Evolutionary conservation across 345 rosid genomes (phyloP), one percentile per base, ranked within the genome.

Genomic region (Punica granatum): DNA sequence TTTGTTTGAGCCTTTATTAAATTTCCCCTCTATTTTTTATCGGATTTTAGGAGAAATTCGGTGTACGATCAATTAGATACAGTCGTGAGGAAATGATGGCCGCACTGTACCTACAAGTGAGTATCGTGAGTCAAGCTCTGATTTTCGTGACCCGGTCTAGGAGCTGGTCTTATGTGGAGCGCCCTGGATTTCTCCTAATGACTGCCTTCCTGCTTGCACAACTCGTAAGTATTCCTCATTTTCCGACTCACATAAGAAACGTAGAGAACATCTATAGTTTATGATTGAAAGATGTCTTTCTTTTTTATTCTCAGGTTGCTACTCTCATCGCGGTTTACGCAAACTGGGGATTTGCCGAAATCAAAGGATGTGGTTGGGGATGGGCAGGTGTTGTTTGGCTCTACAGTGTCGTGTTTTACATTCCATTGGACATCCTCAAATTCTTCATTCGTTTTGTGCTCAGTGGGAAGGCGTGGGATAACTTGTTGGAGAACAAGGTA

Each of bases 91-190:
- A 82, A 66, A 79, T 82, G 60, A 82, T 72, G 65, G 81, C 81
- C 3, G 86, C 86, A 37, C 46, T 82, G 12, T 82, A 79, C 62
- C 81, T 82, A 13, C 86, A 82, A 82, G 86, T 82, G 8, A 82
- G 86, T 68, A 82, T 82, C 14, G 82, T 82, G 51, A 82, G 86
- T 68, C 83, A 79, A 64, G 86, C 86, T 2, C 76, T 82, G 67
- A 82, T 82, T 31, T 82, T 82, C 30, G 83, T 82, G 2, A 82
- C 86, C 7, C 72, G 86, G 44, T 82, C 86, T 0, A 78, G 83
- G 61, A 77, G 83, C 75, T 82, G 83, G 81, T 82, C 83, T 35
- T 82, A 11, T 8, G 10, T 69, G 10, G 86, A 82, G 64, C 71
- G 83, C 42, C 86, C 86, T 12, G 86, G 86, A 25, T 7, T 69